Evolutionary conservation across 1,139 yeast species (phyloP).

Genomic region (Diutina scorzettiae): DNA sequence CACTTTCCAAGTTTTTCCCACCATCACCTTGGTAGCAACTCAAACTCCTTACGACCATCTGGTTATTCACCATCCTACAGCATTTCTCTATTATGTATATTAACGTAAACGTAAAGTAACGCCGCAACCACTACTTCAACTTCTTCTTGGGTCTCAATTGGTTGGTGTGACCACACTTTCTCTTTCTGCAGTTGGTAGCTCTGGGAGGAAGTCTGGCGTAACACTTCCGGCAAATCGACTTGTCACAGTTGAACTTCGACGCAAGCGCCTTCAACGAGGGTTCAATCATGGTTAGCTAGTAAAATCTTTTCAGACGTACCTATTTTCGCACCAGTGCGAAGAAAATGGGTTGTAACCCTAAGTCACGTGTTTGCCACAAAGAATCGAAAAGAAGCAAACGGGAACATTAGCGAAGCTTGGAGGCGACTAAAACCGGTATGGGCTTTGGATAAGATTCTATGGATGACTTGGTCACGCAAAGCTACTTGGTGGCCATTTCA

Average conservation of each 20-base stretch:
- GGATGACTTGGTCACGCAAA: too few relatives aligned
- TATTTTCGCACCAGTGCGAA: background rate
- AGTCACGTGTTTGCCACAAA: background rate
- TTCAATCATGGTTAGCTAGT: constrained; percentile 56
- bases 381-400: background rate
- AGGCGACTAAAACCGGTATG: too few relatives aligned
- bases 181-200: constrained; percentile 99
- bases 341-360: constrained; percentile 1
- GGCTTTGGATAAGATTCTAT: too few relatives aligned
- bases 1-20: too few relatives aligned
- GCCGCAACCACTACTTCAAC: constrained; percentile 55
- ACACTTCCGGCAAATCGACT: constrained; percentile 98
- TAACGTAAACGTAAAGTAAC: background rate
- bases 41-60: too few relatives aligned
- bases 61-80: too few relatives aligned
- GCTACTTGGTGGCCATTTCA: too few relatives aligned
- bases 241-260: constrained; percentile 99
- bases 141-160: constrained; percentile 99
- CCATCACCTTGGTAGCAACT: too few relatives aligned
- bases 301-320: constrained; percentile 3
- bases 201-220: constrained; percentile 99
- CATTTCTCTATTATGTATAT: constrained; percentile 5
- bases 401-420: background rate
- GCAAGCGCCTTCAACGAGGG: constrained; percentile 99
- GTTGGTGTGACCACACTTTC: constrained; percentile 99